Percentiles rank a stretch among this genome's conserved stretches.
Conservation (phyloP, 148 eudicot genomes). For the Rhododendron kiyosumense region DNA sequence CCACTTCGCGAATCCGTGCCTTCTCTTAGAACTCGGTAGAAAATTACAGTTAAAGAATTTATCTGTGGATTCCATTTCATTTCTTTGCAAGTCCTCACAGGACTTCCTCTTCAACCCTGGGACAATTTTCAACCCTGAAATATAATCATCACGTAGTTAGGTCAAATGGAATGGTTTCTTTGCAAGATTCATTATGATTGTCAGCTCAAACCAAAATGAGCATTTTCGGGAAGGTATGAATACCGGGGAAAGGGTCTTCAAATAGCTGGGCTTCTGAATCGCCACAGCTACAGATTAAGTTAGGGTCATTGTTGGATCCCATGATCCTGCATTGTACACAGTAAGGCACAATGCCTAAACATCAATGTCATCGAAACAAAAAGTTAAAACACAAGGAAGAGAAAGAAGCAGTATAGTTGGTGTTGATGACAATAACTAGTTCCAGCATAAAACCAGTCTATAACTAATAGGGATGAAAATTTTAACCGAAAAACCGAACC, state of each 20-base stretch:
- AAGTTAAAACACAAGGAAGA: neutral
- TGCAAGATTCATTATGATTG: neutral
- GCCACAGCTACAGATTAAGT: conserved; percentile 42
- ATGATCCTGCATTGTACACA: conserved; percentile 39
- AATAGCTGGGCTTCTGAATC: conserved; percentile 40
- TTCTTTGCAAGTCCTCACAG: conserved; percentile 24
- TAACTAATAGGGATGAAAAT: too few species aligned
- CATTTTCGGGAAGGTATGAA: neutral
- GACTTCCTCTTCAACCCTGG: conserved; percentile 81
- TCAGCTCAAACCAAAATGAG: neutral
- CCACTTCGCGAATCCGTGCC: conserved; percentile 13
- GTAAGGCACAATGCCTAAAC: neutral
- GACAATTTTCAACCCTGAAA: conserved; percentile 55
- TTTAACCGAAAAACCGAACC: too few species aligned
- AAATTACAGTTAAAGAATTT: conserved; percentile 3
- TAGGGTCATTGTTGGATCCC: conserved; percentile 37
- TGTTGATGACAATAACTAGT: neutral
- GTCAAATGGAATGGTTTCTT: neutral
- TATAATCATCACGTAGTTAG: neutral
- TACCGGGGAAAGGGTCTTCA: conserved; percentile 66
- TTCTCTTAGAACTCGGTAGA: conserved; percentile 36
- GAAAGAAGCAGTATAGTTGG: neutral
- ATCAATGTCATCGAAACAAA: neutral
- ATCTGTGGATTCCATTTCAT: conserved; percentile 28
- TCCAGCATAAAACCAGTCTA: neutral